Conservation (phyloP, 2,329 filamentous ascomycete genomes). For the Pseudogymnoascus sp. region DNA sequence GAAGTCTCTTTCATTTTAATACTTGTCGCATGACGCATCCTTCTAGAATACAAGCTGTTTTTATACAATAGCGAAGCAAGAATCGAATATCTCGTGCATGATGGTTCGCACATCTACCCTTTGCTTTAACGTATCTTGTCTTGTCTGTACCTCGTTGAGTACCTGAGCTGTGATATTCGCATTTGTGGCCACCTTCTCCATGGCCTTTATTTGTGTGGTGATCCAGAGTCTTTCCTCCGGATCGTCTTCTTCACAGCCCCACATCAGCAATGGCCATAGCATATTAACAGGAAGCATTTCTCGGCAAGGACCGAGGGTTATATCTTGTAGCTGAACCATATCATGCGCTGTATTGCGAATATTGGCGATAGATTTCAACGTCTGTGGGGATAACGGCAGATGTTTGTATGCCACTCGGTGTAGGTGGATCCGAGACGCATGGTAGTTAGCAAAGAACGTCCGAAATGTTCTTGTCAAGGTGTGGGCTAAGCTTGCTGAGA, state of each 20-base stretch:
- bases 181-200: conserved; percentile 39
- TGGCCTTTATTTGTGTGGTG: conserved; percentile 37
- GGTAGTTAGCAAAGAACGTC: conserved; percentile 48
- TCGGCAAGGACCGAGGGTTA: neutral
- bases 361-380: conserved; percentile 40
- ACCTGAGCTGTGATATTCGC: conserved; percentile 39
- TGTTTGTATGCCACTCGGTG: conserved; percentile 49
- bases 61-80: conserved; percentile 17
- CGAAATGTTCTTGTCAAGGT: conserved; percentile 45
- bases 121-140: conserved; percentile 34
- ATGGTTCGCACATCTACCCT: conserved; percentile 38
- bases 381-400: conserved; percentile 36
- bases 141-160: conserved; percentile 37
- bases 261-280: conserved; percentile 49
- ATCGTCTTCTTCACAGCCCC: conserved; percentile 47
- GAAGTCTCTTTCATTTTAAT: neutral
- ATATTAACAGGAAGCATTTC: conserved; percentile 46
- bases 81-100: conserved; percentile 33
- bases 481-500: conserved; percentile 41
- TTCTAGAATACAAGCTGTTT: neutral
- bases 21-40: neutral
- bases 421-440: conserved; percentile 47
- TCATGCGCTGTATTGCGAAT: conserved; percentile 40
- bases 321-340: conserved; percentile 27
- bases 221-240: conserved; percentile 42